Evolutionary conservation across 306 rosid genomes (phyloP), one percentile per base, ranked within the genome.

Genomic region (barrel medic (Medicago truncatula)): DNA sequence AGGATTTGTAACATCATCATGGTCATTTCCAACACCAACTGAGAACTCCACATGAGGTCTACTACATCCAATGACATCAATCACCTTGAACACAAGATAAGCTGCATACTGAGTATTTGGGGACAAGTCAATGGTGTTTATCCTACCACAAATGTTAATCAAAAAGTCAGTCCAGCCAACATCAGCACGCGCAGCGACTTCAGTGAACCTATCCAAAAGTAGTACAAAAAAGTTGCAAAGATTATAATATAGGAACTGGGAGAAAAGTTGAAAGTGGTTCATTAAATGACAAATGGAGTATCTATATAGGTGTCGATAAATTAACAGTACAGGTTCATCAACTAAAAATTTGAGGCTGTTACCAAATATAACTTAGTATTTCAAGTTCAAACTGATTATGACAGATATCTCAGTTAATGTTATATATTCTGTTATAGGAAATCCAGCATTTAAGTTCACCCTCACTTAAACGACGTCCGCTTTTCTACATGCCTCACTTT

Each of bases 61-160:
- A 3, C 23, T 16, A 78, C 90, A 88, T 60, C 90, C 90, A 1
- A 2, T 1, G 23, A 70, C 0, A 66, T 11, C 2, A 25, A 25
- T 66, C 67, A 44, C 65, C 84, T 87, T 88, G 86, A 87, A 92
- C 63, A 88, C 92, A 49, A 90, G 73, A 70, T 82, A 84, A 38
- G 87, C 90, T n/a, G 88, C 74, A 68, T 88, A 90, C 10, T 58
- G 13, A 7, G 97, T 92, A n/a, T 74, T 47, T 20, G 90, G 84
- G 36, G 96, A 90, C 59, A 88, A 56, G 70, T 62, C 80, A 13
- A 41, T 2, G 10, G 80, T 76, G 39, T 67, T 87, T 15, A 90
- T 82, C 84, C 23, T 76, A 72, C 96, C 96, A 1, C 83, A 79
- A 59, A 92, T 86, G 74, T 87, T 94, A 50, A 92, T 76, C 92